Percentiles rank a stretch among this genome's conserved stretches.
Evolutionary conservation across 139 green algal species (phyloP).

Genomic region (Spirogloea muscicola): DNA sequence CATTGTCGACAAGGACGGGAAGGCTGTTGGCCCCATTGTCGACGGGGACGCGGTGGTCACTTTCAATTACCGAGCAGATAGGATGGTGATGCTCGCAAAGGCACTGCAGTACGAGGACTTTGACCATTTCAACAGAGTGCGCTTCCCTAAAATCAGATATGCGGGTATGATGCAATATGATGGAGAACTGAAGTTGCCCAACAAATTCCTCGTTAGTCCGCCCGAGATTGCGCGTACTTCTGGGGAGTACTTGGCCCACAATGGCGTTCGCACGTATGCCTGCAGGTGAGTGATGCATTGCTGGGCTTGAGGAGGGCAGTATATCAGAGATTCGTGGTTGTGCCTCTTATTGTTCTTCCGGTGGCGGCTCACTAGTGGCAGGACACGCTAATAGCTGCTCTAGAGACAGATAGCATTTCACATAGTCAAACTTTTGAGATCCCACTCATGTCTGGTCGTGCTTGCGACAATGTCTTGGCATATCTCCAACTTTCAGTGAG

Average conservation of each 20-base stretch:
- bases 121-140: constrained; percentile 70
- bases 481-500: constrained; percentile 56
- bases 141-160: constrained; percentile 74
- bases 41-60: constrained; percentile 88
- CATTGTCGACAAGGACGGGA: constrained; percentile 66
- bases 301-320: too few relatives aligned
- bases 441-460: not conserved
- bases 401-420: too few relatives aligned
- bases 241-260: constrained; percentile 82
- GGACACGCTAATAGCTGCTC: not conserved
- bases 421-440: too few relatives aligned
- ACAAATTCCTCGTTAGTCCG: constrained; percentile 85
- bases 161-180: constrained; percentile 97
- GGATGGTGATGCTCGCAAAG: constrained; percentile 80
- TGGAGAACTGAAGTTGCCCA: constrained; percentile 90
- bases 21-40: constrained; percentile 80
- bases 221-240: constrained; percentile 68
- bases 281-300: constrained; percentile 58
- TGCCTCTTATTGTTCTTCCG: not conserved
- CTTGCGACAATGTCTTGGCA: not conserved
- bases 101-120: constrained; percentile 90
- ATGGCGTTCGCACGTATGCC: constrained; percentile 81
- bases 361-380: not conserved
- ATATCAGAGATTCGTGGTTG: not conserved
- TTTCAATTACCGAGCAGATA: constrained; percentile 95